Conservation (phyloP, 768 basidiomycete genomes). For the Auricularia auricula-judae region DNA sequence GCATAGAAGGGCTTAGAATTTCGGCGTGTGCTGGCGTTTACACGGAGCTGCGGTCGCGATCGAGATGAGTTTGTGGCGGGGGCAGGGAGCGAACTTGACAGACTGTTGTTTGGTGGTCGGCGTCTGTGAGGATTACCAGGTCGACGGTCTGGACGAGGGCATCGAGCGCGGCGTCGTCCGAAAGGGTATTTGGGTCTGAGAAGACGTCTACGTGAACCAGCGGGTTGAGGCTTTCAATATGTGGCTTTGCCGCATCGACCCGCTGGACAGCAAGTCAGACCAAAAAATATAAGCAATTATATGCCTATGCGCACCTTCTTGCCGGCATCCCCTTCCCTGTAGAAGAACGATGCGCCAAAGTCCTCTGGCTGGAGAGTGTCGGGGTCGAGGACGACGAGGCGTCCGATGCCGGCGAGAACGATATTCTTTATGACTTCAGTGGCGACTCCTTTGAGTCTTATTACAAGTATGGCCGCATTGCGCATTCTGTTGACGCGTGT, state of each 20-base stretch:
- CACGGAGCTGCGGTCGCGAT: slow-evolving; percentile 40
- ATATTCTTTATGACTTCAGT: slow-evolving; percentile 97
- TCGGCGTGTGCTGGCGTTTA: slow-evolving; percentile 73
- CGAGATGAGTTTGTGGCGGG: slow-evolving; percentile 4
- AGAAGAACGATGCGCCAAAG: slow-evolving; percentile 87
- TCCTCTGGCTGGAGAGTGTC: slow-evolving; percentile 72
- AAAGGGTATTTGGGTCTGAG: slow-evolving; percentile 36
- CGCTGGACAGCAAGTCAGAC: slow-evolving; percentile 36
- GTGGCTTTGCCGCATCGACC: slow-evolving; percentile 71
- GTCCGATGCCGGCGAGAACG: slow-evolving; percentile 91
- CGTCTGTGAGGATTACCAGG: slow-evolving; percentile 81
- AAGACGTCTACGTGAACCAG: slow-evolving; percentile 73
- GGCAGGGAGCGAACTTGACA: slow-evolving; percentile 20
- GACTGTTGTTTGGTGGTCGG: slow-evolving; percentile 59
- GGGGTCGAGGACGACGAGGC: slow-evolving; percentile 72
- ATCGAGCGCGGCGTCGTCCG: slow-evolving; percentile 39
- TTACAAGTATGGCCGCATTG: slow-evolving; percentile 79
- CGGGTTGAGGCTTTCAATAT: slow-evolving; percentile 86
- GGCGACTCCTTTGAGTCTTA: slow-evolving; percentile 71
- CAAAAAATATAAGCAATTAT: too few species aligned
- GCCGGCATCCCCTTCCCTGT: slow-evolving; percentile 87
- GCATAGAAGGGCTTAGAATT: slow-evolving; percentile 74
- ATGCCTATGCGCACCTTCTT: slow-evolving; percentile 46
- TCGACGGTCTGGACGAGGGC: slow-evolving; percentile 57
- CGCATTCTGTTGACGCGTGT: slow-evolving; percentile 57